These are phyloP conservation scores for Truncatella angustata DNA, from an alignment of 2,329 filamentous ascomycete genomes.

Conservation along the genomic window DNA sequence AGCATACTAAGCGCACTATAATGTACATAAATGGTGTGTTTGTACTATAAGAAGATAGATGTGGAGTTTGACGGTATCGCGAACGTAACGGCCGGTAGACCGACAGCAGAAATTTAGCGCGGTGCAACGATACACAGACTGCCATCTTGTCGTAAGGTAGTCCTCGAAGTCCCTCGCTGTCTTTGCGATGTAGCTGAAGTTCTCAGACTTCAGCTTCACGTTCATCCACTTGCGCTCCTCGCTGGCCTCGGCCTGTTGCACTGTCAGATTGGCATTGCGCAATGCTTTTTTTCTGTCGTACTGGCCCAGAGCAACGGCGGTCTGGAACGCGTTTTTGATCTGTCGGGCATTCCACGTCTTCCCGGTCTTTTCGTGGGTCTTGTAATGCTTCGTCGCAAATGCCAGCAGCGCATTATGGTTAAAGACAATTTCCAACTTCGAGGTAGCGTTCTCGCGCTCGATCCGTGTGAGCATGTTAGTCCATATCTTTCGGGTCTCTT, in stretches of 20 bases:
- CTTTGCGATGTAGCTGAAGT: constrained; percentile 13
- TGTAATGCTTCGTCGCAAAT: constrained; percentile 15
- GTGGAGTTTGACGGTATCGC: too few relatives aligned
- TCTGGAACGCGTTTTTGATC: constrained; percentile 26
- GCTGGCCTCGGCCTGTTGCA: background rate
- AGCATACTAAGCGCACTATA: too few relatives aligned
- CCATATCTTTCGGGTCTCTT: constrained; percentile 16
- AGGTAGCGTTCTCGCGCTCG: constrained; percentile 13
- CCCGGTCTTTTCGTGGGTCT: constrained; percentile 8
- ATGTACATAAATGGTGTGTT: too few relatives aligned
- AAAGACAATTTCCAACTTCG: background rate
- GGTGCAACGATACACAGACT: too few relatives aligned
- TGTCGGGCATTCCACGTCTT: constrained; percentile 23
- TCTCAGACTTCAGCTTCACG: constrained; percentile 11
- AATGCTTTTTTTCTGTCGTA: constrained; percentile 13
- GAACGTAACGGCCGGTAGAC: too few relatives aligned
- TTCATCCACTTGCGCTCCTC: background rate
- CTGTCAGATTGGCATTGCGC: too few relatives aligned
- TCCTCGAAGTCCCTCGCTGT: constrained; percentile 16
- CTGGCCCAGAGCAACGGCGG: constrained; percentile 17
- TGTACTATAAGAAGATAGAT: too few relatives aligned
- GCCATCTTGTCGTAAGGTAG: too few relatives aligned
- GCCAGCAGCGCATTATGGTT: background rate
- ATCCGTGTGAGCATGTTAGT: constrained; percentile 18
- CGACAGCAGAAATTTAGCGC: too few relatives aligned